phyloP scores from a whole-genome alignment of 768 basidiomycete genomes.

The Trametopsis cervina region DNA sequence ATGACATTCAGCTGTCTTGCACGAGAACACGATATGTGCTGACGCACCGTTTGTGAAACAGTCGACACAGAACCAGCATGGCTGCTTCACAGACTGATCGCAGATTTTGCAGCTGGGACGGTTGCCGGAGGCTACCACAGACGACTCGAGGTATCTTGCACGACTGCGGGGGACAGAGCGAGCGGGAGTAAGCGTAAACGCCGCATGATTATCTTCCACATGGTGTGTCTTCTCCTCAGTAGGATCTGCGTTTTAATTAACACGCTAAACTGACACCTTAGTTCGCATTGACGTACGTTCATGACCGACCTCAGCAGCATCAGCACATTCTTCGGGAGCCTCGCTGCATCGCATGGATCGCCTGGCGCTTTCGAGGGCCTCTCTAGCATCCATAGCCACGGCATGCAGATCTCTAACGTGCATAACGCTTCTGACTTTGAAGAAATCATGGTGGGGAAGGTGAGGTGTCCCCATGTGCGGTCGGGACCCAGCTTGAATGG shows the following conservation, averaged over 20 bases:
- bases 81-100: not conserved
- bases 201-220: no score
- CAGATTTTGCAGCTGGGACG: conserved; percentile 3
- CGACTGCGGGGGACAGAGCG: not conserved
- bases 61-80: conserved; percentile 15
- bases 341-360: not conserved
- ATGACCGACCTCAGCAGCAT: not conserved
- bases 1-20: not conserved
- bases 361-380: conserved; percentile 5
- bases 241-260: no score
- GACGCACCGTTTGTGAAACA: conserved; percentile 10
- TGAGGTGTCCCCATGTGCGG: conserved; percentile 1
- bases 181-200: no score
- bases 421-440: conserved; percentile 15
- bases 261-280: no score
- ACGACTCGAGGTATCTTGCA: not conserved
- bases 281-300: no score
- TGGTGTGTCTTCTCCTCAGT: no score
- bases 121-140: not conserved
- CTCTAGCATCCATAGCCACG: conserved; percentile 1
- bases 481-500: not conserved
- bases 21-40: not conserved
- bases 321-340: not conserved
- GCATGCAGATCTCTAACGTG: conserved; percentile 9
- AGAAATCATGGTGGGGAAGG: conserved; percentile 13